A percentile compares a stretch with the other conserved stretches of the same genome.
These are phyloP conservation scores for Calonectria naviculata DNA, from an alignment of 2,329 filamentous ascomycete genomes.

Conservation along the genomic window DNA sequence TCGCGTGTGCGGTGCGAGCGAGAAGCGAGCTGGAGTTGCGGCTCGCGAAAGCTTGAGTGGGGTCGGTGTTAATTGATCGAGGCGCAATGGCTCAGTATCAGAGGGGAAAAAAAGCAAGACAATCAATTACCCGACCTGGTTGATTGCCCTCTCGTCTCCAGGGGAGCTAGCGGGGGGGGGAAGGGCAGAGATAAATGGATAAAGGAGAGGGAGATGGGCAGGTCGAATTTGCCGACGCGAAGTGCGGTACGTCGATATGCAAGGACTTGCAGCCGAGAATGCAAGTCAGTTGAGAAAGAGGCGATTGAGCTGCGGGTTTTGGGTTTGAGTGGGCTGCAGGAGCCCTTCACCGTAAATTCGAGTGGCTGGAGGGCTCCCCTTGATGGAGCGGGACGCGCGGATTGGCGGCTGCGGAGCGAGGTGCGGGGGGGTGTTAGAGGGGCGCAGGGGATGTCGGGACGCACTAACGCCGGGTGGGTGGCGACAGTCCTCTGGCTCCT, in stretches of 20 bases:
- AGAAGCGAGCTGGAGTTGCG: constrained; percentile 4
- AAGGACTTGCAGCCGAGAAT: constrained; percentile 6
- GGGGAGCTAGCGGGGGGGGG: background rate
- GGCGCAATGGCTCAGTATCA: background rate
- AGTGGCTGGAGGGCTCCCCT: constrained; percentile 40
- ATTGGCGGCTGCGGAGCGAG: background rate
- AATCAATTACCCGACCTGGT: background rate
- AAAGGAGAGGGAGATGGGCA: background rate
- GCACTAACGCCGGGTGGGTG: constrained; percentile 4
- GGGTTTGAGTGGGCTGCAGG: constrained; percentile 5
- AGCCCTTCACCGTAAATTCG: constrained; percentile 43
- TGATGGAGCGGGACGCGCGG: background rate
- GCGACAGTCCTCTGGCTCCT: background rate
- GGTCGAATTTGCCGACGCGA: background rate
- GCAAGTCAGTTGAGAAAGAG: constrained; percentile 17
- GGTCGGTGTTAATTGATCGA: background rate
- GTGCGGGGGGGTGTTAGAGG: background rate
- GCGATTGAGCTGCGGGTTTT: background rate
- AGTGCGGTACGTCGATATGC: constrained; percentile 18
- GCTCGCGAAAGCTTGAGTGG: background rate
- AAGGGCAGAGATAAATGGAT: background rate
- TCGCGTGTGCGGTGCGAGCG: background rate
- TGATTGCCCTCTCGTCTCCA: background rate
- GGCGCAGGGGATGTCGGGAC: background rate
- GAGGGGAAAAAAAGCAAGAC: background rate